Percentiles rank a stretch among this genome's conserved stretches.
phyloP scores from a whole-genome alignment of 768 basidiomycete species.

The Phaeolepiota aurea region DNA sequence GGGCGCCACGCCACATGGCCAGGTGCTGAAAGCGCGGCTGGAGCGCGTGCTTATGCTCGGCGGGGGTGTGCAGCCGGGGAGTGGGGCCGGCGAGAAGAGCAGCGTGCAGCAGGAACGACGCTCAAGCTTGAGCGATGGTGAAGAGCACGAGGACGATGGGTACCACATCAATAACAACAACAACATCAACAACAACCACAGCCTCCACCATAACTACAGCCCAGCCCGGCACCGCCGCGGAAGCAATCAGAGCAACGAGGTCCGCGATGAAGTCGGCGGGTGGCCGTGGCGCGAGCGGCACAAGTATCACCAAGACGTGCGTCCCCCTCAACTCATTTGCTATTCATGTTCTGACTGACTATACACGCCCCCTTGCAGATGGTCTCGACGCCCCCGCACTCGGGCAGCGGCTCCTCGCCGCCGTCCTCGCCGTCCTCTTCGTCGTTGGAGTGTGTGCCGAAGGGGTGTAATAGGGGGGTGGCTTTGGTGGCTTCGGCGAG shows the following conservation, averaged over 20 bases:
- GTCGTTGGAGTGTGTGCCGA: background rate
- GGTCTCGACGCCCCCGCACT: background rate
- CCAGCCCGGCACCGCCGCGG: background rate
- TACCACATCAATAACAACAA: background rate
- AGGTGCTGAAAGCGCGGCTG: slow-evolving; percentile 42
- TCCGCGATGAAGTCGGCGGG: slow-evolving; percentile 18
- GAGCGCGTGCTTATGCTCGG: slow-evolving; percentile 36
- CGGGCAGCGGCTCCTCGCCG: background rate
- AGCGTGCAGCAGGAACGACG: slow-evolving; percentile 1
- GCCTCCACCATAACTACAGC: background rate
- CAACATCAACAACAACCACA: background rate
- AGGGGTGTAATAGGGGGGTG: no score
- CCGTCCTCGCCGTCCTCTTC: background rate
- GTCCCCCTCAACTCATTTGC: background rate
- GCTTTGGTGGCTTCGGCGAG: no score
- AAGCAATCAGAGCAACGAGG: slow-evolving; percentile 13
- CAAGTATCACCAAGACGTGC: no score
- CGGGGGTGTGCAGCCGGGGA: slow-evolving; percentile 7
- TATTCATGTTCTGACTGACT: background rate
- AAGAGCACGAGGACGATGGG: background rate
- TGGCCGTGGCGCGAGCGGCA: slow-evolving; percentile 14
- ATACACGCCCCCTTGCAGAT: background rate
- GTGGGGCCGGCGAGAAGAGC: slow-evolving; percentile 2
- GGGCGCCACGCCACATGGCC: slow-evolving; percentile 28
- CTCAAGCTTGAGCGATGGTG: slow-evolving; percentile 6